Percentiles rank a stretch among this genome's conserved stretches.
phyloP scores from a whole-genome alignment of 306 rosid species.

The Citrullus mucosospermus region DNA sequence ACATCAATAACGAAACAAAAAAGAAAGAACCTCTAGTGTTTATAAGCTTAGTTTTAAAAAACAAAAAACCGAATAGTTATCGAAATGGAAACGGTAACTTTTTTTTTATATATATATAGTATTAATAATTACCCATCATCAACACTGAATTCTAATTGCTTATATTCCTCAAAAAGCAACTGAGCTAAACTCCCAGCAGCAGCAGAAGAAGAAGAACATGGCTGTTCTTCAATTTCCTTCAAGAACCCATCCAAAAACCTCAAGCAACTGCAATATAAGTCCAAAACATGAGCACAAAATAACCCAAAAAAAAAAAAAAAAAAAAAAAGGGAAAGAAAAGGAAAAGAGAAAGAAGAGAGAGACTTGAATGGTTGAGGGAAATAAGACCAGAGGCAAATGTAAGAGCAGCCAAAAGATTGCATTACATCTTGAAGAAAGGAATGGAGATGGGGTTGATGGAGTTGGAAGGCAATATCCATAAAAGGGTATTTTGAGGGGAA shows the following conservation, averaged over 20 bases:
- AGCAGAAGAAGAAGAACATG: conserved; percentile 50
- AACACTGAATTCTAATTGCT: conserved; percentile 24
- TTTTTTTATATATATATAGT: not conserved
- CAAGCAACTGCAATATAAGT: conserved; percentile 29
- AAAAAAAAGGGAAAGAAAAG: not conserved
- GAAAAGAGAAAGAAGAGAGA: not conserved
- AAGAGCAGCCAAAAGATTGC: conserved; percentile 47
- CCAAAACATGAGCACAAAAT: not conserved
- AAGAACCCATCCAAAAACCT: conserved; percentile 54
- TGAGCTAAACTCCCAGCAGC: conserved; percentile 27
- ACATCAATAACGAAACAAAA: no score
- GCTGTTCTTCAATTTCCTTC: conserved; percentile 26
- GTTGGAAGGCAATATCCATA: conserved; percentile 44
- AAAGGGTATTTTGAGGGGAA: not conserved
- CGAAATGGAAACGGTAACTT: no score
- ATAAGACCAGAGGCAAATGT: conserved; percentile 66
- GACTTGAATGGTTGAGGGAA: conserved; percentile 45
- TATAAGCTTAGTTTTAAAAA: no score
- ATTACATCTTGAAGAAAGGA: conserved; percentile 24
- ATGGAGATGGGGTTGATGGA: conserved; percentile 30
- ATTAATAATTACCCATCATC: conserved; percentile 36
- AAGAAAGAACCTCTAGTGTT: no score
- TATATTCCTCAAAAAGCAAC: conserved; percentile 38
- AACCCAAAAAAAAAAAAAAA: not conserved
- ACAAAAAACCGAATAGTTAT: no score